These are phyloP conservation scores for Chlamydomonas applanata DNA, from an alignment of 139 green algal genomes.

Conservation along the genomic window DNA sequence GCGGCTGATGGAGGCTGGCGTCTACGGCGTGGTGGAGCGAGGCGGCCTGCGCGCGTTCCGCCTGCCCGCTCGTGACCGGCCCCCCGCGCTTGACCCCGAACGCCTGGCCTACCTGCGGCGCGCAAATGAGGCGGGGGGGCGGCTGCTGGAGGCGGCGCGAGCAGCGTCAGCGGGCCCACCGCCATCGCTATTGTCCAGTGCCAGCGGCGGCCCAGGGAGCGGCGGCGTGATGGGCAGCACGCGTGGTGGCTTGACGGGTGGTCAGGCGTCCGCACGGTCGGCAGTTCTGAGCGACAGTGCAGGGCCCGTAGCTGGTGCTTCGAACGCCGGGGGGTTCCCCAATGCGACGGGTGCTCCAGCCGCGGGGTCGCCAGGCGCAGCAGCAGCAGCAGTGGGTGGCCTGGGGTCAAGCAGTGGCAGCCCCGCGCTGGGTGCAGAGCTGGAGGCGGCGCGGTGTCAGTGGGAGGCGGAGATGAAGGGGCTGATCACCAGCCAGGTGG, in stretches of 20 bases:
- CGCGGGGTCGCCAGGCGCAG: not conserved
- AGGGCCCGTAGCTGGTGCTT: not conserved
- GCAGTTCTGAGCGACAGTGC: not conserved
- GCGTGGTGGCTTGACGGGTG: not conserved
- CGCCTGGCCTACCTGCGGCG: not conserved
- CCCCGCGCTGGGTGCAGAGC: constrained; percentile 2
- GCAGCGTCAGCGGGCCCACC: not conserved
- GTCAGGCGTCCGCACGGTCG: not conserved
- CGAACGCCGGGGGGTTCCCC: not conserved
- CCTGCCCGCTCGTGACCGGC: constrained; percentile 6
- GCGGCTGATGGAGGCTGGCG: constrained; percentile 31
- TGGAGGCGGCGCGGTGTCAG: constrained; percentile 28
- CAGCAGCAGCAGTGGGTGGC: constrained; percentile 14
- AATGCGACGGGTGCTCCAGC: not conserved
- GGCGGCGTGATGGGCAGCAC: not conserved
- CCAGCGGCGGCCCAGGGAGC: not conserved
- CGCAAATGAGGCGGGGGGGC: not conserved
- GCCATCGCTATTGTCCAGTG: not conserved
- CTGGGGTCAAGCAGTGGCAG: not conserved
- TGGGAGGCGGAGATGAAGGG: constrained; percentile 31
- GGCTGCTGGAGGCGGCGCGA: not conserved
- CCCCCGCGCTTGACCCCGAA: not conserved
- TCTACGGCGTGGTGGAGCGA: constrained; percentile 26
- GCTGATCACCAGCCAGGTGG: constrained; percentile 28
- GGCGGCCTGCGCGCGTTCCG: constrained; percentile 13